Base-by-base conservation (phyloP, 306 rosid species). In the Sphenostylis stenocarpa region DNA sequence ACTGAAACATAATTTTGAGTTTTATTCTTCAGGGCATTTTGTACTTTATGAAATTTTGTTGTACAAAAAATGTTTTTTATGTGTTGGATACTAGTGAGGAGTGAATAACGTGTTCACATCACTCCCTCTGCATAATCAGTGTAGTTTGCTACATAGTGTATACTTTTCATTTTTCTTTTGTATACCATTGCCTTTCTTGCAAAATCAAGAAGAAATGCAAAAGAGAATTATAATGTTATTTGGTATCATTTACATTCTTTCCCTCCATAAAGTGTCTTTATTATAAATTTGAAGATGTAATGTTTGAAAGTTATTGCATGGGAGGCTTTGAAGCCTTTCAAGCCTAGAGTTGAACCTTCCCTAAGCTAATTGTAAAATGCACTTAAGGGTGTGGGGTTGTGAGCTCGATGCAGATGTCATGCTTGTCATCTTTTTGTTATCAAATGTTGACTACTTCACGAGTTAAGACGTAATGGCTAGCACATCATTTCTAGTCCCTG, bases 61-160 rank as follows among this genome's bases (percentile, higher is more conserved):
- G 97, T 95, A 92, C 88, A 89, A 91, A 81, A 61, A 70, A 81
- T 57, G 23, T 43, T 74, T 26, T 71, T 77, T 43, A 6, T 44
- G 72, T 85, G 83, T 44, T 71, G 47, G 70, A 73, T 72, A 64
- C 61, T 29, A 65, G n/a, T 64, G 49, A 43, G 55, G 66, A 76
- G 63, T 81, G 87, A 67, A 85, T 74, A 80, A 82, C 39, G 16
- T 82, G 87, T 83, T 77, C 81, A 71, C 49, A 60, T 83, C 58
- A 77, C 85, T 82, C 48, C 64, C 48, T 64, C 71, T 73, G 43
- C 88, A 61, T 52, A 64, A 60, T 62, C 19, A 63, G 39, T 79
- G 84, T 70, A 75, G 61, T 65, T 80, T 80, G 77, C 33, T 71
- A 76, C 80, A 80, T 63, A 64, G 33, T 77, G 85, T 73, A 73